phyloP scores from a whole-genome alignment of 495 filamentous ascomycete species.

The Glutinoglossum americanum region DNA sequence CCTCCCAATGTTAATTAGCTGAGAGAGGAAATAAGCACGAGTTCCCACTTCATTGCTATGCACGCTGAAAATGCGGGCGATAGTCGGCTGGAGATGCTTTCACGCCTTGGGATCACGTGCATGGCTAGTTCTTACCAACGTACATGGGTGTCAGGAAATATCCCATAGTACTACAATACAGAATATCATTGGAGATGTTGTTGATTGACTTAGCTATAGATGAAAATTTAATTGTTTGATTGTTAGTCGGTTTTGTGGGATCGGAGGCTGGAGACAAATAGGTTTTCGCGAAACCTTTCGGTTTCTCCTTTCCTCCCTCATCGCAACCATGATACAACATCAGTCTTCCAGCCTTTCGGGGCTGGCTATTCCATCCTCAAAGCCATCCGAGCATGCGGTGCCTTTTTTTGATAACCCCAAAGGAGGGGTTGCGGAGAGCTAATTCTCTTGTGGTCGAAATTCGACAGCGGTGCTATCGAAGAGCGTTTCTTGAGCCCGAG shows the following conservation, averaged over 20 bases:
- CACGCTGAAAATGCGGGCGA: background rate
- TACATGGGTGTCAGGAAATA: no score
- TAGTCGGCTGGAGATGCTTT: no score
- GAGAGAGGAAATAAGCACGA: background rate
- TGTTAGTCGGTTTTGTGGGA: background rate
- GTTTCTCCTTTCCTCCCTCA: background rate
- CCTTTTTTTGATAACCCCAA: conserved; percentile 45
- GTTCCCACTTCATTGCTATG: background rate
- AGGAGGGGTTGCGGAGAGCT: conserved; percentile 41
- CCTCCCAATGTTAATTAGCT: conserved; percentile 1
- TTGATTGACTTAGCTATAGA: background rate
- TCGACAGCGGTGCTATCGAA: conserved; percentile 16
- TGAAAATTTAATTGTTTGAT: background rate
- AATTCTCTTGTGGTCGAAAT: conserved; percentile 20
- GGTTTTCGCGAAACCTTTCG: background rate
- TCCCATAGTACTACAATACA: no score
- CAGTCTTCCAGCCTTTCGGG: conserved; percentile 14
- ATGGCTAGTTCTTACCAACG: background rate
- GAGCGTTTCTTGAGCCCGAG: background rate
- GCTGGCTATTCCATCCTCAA: conserved; percentile 6
- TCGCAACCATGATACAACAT: conserved; percentile 4
- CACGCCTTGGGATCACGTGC: background rate
- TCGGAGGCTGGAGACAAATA: no score
- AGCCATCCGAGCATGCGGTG: conserved; percentile 19
- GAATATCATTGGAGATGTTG: no score